Conservation (phyloP, 2,329 filamentous ascomycete genomes). For the Fusarium clavum region DNA sequence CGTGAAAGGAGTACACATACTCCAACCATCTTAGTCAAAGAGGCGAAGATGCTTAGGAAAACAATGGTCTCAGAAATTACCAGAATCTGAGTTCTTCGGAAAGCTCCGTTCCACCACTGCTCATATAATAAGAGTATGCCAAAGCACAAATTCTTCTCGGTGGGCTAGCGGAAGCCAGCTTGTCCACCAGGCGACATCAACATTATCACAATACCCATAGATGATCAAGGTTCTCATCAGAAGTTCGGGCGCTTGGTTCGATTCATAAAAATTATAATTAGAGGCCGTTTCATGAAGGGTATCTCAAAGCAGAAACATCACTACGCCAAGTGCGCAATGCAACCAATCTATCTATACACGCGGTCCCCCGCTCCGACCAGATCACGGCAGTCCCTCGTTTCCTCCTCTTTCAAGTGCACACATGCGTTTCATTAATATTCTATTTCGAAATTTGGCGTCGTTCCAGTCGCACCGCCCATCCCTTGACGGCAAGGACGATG, state of each 20-base stretch:
- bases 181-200: not conserved
- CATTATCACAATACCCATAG: not conserved
- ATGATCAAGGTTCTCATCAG: not conserved
- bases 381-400: not conserved
- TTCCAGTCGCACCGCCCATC: constrained; percentile 76
- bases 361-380: not conserved
- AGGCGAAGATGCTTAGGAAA: not conserved
- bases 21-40: not conserved
- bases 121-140: not conserved
- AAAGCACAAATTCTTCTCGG: not conserved
- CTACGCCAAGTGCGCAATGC: constrained; percentile 14
- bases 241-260: not conserved
- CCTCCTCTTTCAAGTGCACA: not conserved
- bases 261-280: constrained; percentile 4
- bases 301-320: constrained; percentile 41
- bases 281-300: constrained; percentile 40
- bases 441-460: constrained; percentile 17
- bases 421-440: not conserved
- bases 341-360: constrained; percentile 12
- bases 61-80: not conserved
- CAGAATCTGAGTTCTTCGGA: not conserved
- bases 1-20: constrained; percentile 8
- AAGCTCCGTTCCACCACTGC: not conserved
- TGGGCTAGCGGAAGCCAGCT: not conserved
- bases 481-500: constrained; percentile 83